Conservation (phyloP, 192 early-diverging fungal species). For the Oehlia diaphana region DNA sequence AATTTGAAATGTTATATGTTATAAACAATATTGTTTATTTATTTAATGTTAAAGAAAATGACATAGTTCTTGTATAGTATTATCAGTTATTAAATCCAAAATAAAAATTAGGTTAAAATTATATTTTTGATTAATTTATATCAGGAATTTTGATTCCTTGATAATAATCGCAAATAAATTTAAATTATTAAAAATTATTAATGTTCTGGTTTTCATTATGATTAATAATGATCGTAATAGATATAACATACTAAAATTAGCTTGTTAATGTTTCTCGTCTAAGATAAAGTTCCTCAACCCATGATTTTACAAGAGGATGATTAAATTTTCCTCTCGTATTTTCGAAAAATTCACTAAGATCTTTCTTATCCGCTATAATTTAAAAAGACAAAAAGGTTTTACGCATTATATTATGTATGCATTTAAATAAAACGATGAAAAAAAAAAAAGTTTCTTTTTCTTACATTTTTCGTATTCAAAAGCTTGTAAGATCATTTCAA, state of each 20-base stretch:
- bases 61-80: too few species aligned
- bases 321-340: conserved; percentile 78
- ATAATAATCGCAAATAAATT: too few species aligned
- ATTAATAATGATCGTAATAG: too few species aligned
- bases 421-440: background rate
- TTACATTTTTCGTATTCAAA: conserved; percentile 85
- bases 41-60: too few species aligned
- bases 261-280: conserved; percentile 34
- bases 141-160: too few species aligned
- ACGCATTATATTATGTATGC: background rate
- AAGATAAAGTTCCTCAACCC: conserved; percentile 80
- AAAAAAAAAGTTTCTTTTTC: background rate
- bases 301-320: conserved; percentile 78
- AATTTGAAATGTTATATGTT: background rate
- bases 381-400: background rate
- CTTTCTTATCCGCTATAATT: conserved; percentile 51
- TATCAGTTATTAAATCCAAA: too few species aligned
- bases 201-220: too few species aligned
- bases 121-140: too few species aligned
- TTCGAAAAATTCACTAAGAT: conserved; percentile 78
- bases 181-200: too few species aligned
- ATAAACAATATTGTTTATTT: too few species aligned
- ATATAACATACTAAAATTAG: too few species aligned
- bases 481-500: conserved; percentile 94
- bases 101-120: too few species aligned